Evolutionary conservation across 2,329 filamentous ascomycete species (phyloP), one percentile per base, ranked within the genome.

Genomic region (Lachnum nothofagi): DNA sequence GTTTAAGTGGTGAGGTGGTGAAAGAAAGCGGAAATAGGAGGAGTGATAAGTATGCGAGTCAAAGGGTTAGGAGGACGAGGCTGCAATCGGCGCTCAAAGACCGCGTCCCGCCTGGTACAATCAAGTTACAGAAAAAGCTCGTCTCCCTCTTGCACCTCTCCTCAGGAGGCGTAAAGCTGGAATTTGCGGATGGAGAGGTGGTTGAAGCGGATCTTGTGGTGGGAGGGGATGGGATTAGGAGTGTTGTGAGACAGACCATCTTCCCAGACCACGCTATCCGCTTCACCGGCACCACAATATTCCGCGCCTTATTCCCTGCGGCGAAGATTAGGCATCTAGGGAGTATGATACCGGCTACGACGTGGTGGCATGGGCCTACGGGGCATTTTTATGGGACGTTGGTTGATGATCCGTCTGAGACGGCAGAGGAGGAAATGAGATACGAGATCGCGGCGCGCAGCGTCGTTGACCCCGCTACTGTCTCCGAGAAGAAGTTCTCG

Each of bases 141-240:
- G 50, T 60, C 0, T 55, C 52, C 0, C 55, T 78, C 2, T 59
- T 70, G 3, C 64, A 77, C 42, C 51, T 70, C 2, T 57, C 61
- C 0, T 55, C 49, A 12, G 60, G 58, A 0, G 72, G 70, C 3
- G 62, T 75, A 1, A 54, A 63, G 3, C 61, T 79, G 8, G 40
- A 48, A 0, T 79, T 81, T 48, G 65, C 70, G 10, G 75, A 79
- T 53, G 69, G 70, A 0, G 68, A 67, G 2, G 60, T 67, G 14
- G 68, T 68, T 2, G 42, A 44, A 20, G 60, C 53, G 27, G 74
- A 77, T 52, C 58, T 79, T 0, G 66, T 78, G 1, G 67, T 79
- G 2, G 76, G 75, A 0, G 76, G 73, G 4, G 74, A 79, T 56
- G 74, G 76, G 2, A 77, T 78, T 44, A 69, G 73, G 48, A 77